These are phyloP conservation scores for Euphorbia schlechtendalii DNA, from an alignment of 441 rosid genomes.

Conservation along the genomic window DNA sequence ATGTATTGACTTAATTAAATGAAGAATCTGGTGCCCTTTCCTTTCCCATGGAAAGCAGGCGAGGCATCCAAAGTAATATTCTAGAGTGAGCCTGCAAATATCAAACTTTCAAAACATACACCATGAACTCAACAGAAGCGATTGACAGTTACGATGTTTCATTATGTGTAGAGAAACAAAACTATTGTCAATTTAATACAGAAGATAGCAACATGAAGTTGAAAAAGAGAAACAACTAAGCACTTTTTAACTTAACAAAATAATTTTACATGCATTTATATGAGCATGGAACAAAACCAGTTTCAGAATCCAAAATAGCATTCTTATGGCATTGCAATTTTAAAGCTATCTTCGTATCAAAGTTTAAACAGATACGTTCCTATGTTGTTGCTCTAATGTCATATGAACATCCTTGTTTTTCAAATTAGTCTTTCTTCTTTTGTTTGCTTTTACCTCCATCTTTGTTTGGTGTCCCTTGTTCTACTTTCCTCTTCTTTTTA, in stretches of 20 bases:
- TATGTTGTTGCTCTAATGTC: neutral
- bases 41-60: neutral
- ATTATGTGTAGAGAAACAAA: neutral
- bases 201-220: neutral
- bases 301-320: neutral
- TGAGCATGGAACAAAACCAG: neutral
- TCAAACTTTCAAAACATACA: too few relatives aligned
- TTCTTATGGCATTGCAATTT: neutral
- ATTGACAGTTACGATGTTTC: neutral
- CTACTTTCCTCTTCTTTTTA: constrained; percentile 41
- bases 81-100: too few relatives aligned
- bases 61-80: too few relatives aligned
- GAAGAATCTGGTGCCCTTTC: constrained; percentile 2
- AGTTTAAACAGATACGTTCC: neutral
- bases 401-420: neutral
- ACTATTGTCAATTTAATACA: neutral
- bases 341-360: neutral
- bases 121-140: neutral
- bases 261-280: neutral
- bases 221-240: neutral
- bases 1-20: neutral
- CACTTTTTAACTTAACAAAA: neutral
- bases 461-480: constrained; percentile 22
- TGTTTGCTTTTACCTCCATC: constrained; percentile 25
- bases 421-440: constrained; percentile 7